These are phyloP conservation scores for Castanopsis chinensis DNA, from an alignment of 306 rosid genomes.

Conservation along the genomic window DNA sequence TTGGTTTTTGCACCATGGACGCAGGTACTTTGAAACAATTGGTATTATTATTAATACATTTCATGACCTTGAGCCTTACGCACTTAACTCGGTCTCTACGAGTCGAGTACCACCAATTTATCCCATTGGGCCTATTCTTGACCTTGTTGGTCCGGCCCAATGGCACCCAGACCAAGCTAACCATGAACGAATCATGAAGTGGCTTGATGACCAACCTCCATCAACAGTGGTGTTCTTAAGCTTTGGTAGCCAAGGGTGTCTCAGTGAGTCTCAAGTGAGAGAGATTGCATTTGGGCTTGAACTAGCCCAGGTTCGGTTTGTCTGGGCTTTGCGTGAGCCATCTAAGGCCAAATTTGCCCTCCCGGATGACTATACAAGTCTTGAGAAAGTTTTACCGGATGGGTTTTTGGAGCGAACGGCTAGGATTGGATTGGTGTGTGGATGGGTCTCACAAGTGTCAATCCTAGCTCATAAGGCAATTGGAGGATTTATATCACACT, in stretches of 20 bases:
- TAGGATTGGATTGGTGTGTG: constrained; percentile 44
- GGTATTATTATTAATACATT: constrained; percentile 50
- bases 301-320: constrained; percentile 28
- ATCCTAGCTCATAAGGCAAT: constrained; percentile 40
- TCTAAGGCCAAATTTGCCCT: constrained; percentile 31
- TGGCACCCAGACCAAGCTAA: constrained; percentile 25
- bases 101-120: constrained; percentile 11
- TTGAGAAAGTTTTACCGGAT: constrained; percentile 14
- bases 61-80: constrained; percentile 36
- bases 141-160: constrained; percentile 25
- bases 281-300: constrained; percentile 44
- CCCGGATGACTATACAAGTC: constrained; percentile 17
- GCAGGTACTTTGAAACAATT: constrained; percentile 34
- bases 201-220: constrained; percentile 31
- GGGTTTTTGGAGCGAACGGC: constrained; percentile 45
- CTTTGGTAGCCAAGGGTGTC: constrained; percentile 44
- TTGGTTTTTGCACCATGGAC: constrained; percentile 21
- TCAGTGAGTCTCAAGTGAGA: constrained; percentile 17
- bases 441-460: constrained; percentile 53
- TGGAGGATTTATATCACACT: constrained; percentile 63
- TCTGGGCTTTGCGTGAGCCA: constrained; percentile 48
- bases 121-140: constrained; percentile 37
- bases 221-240: constrained; percentile 36
- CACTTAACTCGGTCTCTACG: constrained; percentile 18
- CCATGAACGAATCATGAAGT: not conserved